Base-by-base conservation (phyloP, 192 early-diverging fungal species). In the Coemansia aciculifera region DNA sequence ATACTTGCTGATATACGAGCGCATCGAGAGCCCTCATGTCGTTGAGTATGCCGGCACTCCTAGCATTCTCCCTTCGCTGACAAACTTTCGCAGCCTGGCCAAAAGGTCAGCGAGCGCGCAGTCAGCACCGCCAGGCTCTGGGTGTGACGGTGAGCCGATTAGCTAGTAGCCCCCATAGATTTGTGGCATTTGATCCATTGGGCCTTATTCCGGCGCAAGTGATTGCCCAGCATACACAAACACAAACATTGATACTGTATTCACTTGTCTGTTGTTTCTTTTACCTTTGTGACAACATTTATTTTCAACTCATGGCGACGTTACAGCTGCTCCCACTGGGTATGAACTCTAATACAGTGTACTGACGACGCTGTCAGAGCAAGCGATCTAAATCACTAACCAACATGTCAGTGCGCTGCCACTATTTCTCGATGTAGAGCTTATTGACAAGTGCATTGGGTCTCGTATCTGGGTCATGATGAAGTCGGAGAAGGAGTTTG, bases 401-500 rank as follows among this genome's bases (percentile, higher is more conserved):
- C 24, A 52, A 29, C 49, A 24, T 29, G 19, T 15, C 43, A n/a
- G 37, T 37, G 43, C 43, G 43, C 12, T 44, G 7, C 23, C 27
- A 31, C 46, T 39, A 40, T 56, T 62, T 21, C 19, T 17, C 11
- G 19, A 1, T 62, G 64, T 86, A 94, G 97, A 99, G 75, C 87
- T 99, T 44, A 95, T 99, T 64, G 97, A 99, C 83, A 92, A 95
- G 72, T 99, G 97, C 84, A 95, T 98, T 63, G 95, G 96, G 24
- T 96, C 94, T 63, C 87, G 90, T 69, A 96, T 99, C 65, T 97
- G 95, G 96, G 96, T 99, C 1, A 77, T 97, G 46, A 96, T 99
- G 95, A 98, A 98, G 85, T 86, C 87, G 19, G 94, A 98, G 67
- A 96, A 93, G 84, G 97, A 99, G 83, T 99, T 99, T 75, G 89